phyloP scores from a whole-genome alignment of 2,329 filamentous ascomycete genomes.

The Trichophyton simii region DNA sequence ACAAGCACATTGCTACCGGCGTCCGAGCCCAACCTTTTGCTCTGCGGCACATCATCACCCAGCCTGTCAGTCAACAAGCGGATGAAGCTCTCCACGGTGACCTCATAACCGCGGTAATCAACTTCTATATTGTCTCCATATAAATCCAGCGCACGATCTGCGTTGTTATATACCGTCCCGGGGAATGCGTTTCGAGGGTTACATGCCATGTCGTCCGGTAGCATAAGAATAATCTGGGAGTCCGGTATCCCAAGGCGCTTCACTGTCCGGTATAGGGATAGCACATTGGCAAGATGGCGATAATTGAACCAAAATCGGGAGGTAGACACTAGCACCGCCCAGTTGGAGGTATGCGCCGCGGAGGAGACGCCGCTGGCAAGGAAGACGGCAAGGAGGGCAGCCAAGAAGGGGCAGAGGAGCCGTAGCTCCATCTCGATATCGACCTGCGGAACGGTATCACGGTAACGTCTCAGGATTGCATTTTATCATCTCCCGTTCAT shows the following conservation, averaged over 20 bases:
- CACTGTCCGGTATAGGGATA: slow-evolving; percentile 94
- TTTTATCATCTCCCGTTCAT: background rate
- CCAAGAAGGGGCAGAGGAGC: background rate
- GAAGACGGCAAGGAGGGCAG: slow-evolving; percentile 13
- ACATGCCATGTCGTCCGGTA: slow-evolving; percentile 99
- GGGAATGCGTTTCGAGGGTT: slow-evolving; percentile 97
- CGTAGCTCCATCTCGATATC: background rate
- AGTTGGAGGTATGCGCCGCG: slow-evolving; percentile 77
- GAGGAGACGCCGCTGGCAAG: slow-evolving; percentile 10
- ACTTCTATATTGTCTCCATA: slow-evolving; percentile 99
- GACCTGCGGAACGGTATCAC: background rate
- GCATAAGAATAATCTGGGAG: slow-evolving; percentile 98
- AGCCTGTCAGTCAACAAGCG: slow-evolving; percentile 86
- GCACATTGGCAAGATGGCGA: slow-evolving; percentile 90
- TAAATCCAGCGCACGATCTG: slow-evolving; percentile 84
- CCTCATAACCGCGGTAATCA: slow-evolving; percentile 94
- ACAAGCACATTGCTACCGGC: slow-evolving; percentile 94
- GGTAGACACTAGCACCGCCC: slow-evolving; percentile 96
- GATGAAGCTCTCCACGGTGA: slow-evolving; percentile 98
- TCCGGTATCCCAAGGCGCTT: slow-evolving; percentile 96
- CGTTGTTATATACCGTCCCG: slow-evolving; percentile 96
- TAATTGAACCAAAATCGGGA: slow-evolving; percentile 99
- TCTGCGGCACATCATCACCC: slow-evolving; percentile 84
- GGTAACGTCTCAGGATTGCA: background rate
- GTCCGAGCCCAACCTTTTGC: slow-evolving; percentile 86